Base-by-base conservation (phyloP, 225 moss, liverwort and hornwort species). In the Bryoerythrophyllum caledonicum region DNA sequence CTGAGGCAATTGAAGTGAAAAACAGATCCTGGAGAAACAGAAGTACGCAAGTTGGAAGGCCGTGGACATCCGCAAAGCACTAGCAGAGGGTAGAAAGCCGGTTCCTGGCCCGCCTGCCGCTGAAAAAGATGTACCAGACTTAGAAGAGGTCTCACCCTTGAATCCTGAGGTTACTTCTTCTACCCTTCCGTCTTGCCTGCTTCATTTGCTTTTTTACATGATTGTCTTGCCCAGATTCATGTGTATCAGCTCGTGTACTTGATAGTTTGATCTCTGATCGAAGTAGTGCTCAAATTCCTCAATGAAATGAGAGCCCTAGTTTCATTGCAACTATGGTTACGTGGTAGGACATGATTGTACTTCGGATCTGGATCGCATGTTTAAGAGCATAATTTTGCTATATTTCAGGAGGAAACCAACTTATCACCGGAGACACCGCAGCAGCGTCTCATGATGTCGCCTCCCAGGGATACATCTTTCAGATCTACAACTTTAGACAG, bases 1-100 rank as follows among this genome's bases (percentile, higher is more conserved):
- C 71, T 74, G 65, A 81, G 63, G 43, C 7, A 30, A 51, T 38
- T 51, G 71, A 67, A 40, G 49, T 61, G 38, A 61, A 67, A 46
- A 81, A 60, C 82, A 99, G 99, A 93, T 99, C 61, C 90, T 89
- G 68, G 93, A 95, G 74, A 93, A 95, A 74, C 93, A 95, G 70
- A 99, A 93, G 78, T 99, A 99, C 73, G 90, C 95, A 43, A 79
- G 88, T 76, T 99, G 99, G 99, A 99, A 99, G 80, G 99, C 99
- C 8, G 99, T 82, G 74, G 99, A 99, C 81, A 95, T 99, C 61
- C 89, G 95, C 30, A 99, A 99, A 80, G 99, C 99, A 72, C 51
- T 99, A 77, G 85, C 89, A 61, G 99, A 95, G 85, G 93, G 91
- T 68, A 93, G 90, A 72, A 99, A 89, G 85, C 99, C 99, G 41